Percentiles rank a stretch among this genome's conserved stretches.
phyloP scores from a whole-genome alignment of 192 early-diverging fungal genomes.

The Podila epigama region DNA sequence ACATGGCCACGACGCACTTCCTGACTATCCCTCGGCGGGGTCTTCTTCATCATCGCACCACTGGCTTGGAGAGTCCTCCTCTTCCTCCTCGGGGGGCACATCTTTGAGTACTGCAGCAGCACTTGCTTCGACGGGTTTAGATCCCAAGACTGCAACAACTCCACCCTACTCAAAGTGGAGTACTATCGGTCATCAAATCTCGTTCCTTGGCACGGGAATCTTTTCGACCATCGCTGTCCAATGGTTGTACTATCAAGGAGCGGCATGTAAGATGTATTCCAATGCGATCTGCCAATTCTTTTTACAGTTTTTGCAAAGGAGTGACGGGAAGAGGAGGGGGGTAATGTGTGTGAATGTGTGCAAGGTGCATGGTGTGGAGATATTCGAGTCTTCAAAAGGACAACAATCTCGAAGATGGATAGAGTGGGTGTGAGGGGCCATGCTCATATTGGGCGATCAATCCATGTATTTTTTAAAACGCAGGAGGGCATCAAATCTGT shows the following conservation, averaged over 20 bases:
- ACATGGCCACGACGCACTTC: neutral
- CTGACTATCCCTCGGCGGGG: neutral
- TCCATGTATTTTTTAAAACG: too few relatives aligned
- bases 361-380: too few relatives aligned
- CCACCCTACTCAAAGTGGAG: constrained; percentile 40
- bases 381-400: too few relatives aligned
- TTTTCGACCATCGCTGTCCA: constrained; percentile 61
- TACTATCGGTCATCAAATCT: constrained; percentile 53
- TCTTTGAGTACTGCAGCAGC: neutral
- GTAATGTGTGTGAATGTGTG: neutral
- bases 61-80: neutral
- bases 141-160: neutral
- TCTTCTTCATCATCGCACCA: neutral
- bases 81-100: neutral
- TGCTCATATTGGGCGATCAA: too few relatives aligned
- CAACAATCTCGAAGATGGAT: too few relatives aligned
- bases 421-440: too few relatives aligned
- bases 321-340: too few relatives aligned
- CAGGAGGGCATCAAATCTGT: too few relatives aligned
- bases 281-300: neutral
- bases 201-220: constrained; percentile 60
- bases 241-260: constrained; percentile 67
- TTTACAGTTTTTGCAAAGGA: neutral
- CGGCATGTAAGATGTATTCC: constrained; percentile 56
- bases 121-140: neutral